Conservation (phyloP, 257 asterid species). For the Phtheirospermum japonicum region DNA sequence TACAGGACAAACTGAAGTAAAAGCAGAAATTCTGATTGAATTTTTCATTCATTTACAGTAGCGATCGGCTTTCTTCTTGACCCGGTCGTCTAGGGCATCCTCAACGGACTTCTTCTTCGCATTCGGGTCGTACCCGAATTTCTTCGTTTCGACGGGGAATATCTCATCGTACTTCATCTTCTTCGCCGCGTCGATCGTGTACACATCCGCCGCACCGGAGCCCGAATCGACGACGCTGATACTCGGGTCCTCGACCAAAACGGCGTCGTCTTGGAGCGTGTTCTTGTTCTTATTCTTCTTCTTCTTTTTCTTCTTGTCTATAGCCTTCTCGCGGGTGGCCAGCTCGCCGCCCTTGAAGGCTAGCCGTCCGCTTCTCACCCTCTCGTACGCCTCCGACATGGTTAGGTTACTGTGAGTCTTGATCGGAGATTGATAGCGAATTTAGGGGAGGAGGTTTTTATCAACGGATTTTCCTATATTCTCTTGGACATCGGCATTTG, state of each 20-base stretch:
- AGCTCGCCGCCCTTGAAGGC: slow-evolving; percentile 91
- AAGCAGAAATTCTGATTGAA: neutral
- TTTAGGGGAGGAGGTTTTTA: neutral
- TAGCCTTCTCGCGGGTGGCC: slow-evolving; percentile 71
- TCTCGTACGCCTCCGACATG: slow-evolving; percentile 88
- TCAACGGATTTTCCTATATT: no score
- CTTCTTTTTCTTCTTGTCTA: slow-evolving; percentile 67
- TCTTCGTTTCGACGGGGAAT: slow-evolving; percentile 83
- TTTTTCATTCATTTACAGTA: slow-evolving; percentile 62
- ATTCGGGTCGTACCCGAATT: slow-evolving; percentile 75
- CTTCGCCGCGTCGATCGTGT: slow-evolving; percentile 94
- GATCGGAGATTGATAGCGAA: neutral
- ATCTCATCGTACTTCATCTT: slow-evolving; percentile 92
- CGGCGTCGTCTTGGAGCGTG: slow-evolving; percentile 42
- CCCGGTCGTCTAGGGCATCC: slow-evolving; percentile 93
- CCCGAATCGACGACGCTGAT: slow-evolving; percentile 34
- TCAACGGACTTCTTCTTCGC: slow-evolving; percentile 70
- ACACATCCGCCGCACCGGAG: slow-evolving; percentile 46
- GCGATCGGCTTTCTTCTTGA: slow-evolving; percentile 95
- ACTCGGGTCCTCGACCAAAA: slow-evolving; percentile 33
- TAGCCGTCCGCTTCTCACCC: slow-evolving; percentile 73
- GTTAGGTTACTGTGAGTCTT: neutral
- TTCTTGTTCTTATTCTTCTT: slow-evolving; percentile 54
- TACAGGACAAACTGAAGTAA: slow-evolving; percentile 1
- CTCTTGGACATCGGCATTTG: no score